Evolutionary conservation across 345 rosid genomes (phyloP), one percentile per base, ranked within the genome.

Genomic region (Eutrema heterophyllum): DNA sequence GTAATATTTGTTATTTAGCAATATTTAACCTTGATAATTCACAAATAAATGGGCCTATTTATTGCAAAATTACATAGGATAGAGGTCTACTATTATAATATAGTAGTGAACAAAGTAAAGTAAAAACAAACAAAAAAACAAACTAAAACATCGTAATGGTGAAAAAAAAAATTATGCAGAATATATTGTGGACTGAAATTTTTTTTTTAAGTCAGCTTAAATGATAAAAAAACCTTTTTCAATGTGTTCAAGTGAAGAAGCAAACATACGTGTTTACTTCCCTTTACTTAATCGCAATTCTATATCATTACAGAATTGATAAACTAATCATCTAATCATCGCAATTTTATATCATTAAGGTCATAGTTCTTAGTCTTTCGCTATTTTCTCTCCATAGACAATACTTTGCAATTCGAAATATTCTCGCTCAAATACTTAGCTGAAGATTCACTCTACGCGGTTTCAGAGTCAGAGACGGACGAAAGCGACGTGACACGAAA

Each of bases 1-100:
- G 73, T 67, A 67, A 68, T 60, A 51, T 60, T 68, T 35, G 39
- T 75, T 68, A 75, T 27, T 51, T 26, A 50, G 33, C 54, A 50
- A 14, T 67, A 15, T 73, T 66, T 36, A 56, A 56, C 15, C 6
- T 11, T 38, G 52, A 29, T 57, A 74, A 48, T 21, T 49, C 43
- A 68, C 64, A 51, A 4, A 57, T 15, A 12, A 12, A 29, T 45
- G 67, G 68, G 68, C 29, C n/a, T 49, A 32, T 30, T 45, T 29
- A 50, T 30, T 57, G 50, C 18, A 9, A 9, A 27, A 46, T 16
- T 56, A 56, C 32, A 15, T 54, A 24, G 15, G 9, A 35, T 64
- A 24, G 6, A 52, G 55, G 13, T 24, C 41, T 60, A 59, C 11
- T 39, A 5, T 63, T 63, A 44, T 21, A 62, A 50, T 21, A 6